Base-by-base conservation (phyloP, 495 filamentous ascomycete species). In the Cladorrhinum samala region DNA sequence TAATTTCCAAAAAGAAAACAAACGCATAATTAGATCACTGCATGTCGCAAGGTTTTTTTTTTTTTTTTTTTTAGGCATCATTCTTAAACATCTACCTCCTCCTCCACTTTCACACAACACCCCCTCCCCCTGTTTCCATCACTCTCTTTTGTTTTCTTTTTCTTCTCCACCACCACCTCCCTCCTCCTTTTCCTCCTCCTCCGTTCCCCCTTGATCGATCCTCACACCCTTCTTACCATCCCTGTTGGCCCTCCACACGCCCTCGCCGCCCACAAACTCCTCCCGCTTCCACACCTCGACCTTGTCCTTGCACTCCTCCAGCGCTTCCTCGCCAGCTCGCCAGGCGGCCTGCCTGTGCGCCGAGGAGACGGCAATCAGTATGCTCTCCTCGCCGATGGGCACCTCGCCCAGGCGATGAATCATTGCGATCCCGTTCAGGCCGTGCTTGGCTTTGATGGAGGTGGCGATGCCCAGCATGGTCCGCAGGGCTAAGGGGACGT, bases 261-360 rank as follows among this genome's bases (percentile, higher is more conserved):
- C 89, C 53, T 81, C 84, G 52, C 81, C 83, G 9, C 77, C 84
- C 17, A 68, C 82, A 80, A 97, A 97, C 62, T 88, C 85, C 76
- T 98, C 93, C 64, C 80, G 74, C 73, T 98, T 98, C 93, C 93
- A 98, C 45, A 98, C 84, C 78, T 98, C 93, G 38, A 87, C 87
- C 54, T 76, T 79, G 61, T 78, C 81, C 73, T 98, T 98, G 61
- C 86, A 89, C 62, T 76, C 72, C 77, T 97, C 92, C 58, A 98
- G 71, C 37, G 89, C 85, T 72, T 92, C 89, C 74, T 97, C 92
- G 0, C 89, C 93, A 0, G 83, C 94, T 58, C 73, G 72, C 91
- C 91, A 98, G 36, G 88, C 93, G 40, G 87, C 87, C 60, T 83
- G 80, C n/a, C 93, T 79, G 77, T 98, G 93, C 40, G 87, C 82